Evolutionary conservation across 768 basidiomycete species (phyloP).

Genomic region (Mycena belliarum): DNA sequence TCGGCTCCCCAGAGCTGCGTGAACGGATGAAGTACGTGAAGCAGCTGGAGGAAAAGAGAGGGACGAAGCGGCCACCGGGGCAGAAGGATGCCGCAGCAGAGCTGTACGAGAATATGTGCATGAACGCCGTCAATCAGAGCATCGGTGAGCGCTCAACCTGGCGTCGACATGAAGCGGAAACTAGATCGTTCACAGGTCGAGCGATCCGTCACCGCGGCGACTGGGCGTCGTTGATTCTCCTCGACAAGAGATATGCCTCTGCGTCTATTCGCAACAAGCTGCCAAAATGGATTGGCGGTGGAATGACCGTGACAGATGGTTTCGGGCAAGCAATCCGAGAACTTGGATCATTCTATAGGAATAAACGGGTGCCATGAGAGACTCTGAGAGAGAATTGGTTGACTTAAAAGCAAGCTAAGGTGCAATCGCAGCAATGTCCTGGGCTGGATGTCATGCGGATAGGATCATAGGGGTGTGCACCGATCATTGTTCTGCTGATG

Average conservation of each 20-base stretch:
- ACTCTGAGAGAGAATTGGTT: too few relatives aligned
- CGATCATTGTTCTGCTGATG: too few relatives aligned
- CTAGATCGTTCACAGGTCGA: constrained; percentile 56
- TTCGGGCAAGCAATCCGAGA: constrained; percentile 76
- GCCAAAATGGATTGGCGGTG: constrained; percentile 86
- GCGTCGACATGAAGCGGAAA: too few relatives aligned
- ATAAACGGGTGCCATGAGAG: constrained; percentile 52
- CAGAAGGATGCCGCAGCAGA: constrained; percentile 73
- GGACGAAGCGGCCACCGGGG: constrained; percentile 33
- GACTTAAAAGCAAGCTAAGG: too few relatives aligned
- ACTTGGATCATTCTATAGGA: constrained; percentile 68
- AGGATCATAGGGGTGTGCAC: too few relatives aligned
- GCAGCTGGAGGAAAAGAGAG: constrained; percentile 50
- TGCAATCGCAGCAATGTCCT: too few relatives aligned
- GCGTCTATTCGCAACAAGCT: constrained; percentile 73
- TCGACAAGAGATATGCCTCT: constrained; percentile 81
- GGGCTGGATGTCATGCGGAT: too few relatives aligned
- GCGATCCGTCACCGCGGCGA: constrained; percentile 91
- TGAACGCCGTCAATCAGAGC: constrained; percentile 95
- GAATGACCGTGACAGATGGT: constrained; percentile 54
- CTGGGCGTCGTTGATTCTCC: constrained; percentile 87
- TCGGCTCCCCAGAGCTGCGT: constrained; percentile 85
- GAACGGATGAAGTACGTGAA: constrained; percentile 92
- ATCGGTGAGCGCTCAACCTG: constrained; percentile 68
- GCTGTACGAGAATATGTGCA: constrained; percentile 89